Conservation (phyloP, 352 stramenopile species). For the Phytopythium helicoides region DNA sequence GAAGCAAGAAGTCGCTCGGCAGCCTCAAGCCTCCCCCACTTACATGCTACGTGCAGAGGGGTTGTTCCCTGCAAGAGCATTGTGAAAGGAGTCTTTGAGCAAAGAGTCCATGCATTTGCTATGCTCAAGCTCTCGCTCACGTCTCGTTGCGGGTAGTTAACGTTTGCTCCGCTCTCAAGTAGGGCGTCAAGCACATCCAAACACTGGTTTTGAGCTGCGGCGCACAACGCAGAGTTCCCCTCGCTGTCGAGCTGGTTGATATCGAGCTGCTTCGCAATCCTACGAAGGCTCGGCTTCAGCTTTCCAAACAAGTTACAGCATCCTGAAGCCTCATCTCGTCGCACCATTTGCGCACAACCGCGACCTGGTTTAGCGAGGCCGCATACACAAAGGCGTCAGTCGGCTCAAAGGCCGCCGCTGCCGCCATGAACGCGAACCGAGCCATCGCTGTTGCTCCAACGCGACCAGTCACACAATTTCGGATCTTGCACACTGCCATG, state of each 20-base stretch:
- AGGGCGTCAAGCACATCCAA: constrained; percentile 55
- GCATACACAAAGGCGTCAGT: constrained; percentile 64
- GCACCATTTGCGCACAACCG: constrained; percentile 58
- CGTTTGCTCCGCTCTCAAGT: constrained; percentile 33
- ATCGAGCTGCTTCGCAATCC: constrained; percentile 47
- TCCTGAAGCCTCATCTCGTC: too few relatives aligned
- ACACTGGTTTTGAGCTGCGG: constrained; percentile 59
- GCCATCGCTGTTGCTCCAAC: neutral
- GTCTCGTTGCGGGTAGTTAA: constrained; percentile 39
- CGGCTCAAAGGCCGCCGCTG: constrained; percentile 27
- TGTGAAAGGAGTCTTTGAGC: neutral
- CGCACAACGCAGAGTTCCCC: constrained; percentile 40
- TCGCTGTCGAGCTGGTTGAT: constrained; percentile 51
- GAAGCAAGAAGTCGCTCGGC: constrained; percentile 36
- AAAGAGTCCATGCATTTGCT: neutral
- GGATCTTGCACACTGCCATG: neutral
- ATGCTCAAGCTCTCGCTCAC: constrained; percentile 15
- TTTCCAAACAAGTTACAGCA: too few relatives aligned
- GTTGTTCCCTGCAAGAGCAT: constrained; percentile 36
- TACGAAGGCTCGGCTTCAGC: constrained; percentile 7
- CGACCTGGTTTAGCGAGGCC: constrained; percentile 60
- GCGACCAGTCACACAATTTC: constrained; percentile 3
- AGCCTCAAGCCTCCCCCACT: constrained; percentile 45
- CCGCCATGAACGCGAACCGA: constrained; percentile 1
- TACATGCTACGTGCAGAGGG: constrained; percentile 49